Evolutionary conservation across 2,329 filamentous ascomycete genomes (phyloP).

Genomic region (Talaromyces sp.): DNA sequence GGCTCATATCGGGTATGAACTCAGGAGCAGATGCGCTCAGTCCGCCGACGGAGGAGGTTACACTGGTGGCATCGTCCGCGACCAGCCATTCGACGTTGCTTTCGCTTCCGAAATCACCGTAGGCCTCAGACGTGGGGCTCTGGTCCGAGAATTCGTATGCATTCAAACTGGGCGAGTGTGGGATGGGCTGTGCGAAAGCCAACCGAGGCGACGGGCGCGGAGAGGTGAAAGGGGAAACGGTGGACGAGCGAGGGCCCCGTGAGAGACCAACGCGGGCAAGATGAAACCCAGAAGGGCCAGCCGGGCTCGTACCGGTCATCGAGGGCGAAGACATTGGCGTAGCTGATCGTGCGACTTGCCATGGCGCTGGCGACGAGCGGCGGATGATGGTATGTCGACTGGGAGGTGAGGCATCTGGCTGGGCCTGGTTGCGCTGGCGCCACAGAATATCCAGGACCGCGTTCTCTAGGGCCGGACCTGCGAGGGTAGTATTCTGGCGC

Average conservation of each 20-base stretch:
- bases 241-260: conserved; percentile 68
- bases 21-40: conserved; percentile 73
- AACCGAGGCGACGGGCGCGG: conserved; percentile 88
- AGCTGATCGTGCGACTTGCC: conserved; percentile 68
- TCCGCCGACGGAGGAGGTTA: conserved; percentile 69
- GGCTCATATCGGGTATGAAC: conserved; percentile 85
- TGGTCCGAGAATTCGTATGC: conserved; percentile 91
- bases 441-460: conserved; percentile 80
- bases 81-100: conserved; percentile 91
- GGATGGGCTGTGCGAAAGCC: conserved; percentile 86
- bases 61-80: conserved; percentile 75
- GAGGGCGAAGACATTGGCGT: conserved; percentile 82
- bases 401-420: conserved; percentile 61
- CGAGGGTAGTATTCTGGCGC: conserved; percentile 66
- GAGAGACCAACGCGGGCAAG: conserved; percentile 67
- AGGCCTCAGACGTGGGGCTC: conserved; percentile 74
- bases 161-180: conserved; percentile 88
- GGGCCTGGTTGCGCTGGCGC: conserved; percentile 35
- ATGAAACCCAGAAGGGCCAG: conserved; percentile 73
- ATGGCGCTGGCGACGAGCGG: conserved; percentile 84
- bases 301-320: conserved; percentile 68
- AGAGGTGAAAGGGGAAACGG: conserved; percentile 85
- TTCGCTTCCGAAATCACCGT: conserved; percentile 85
- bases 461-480: conserved; percentile 73
- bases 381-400: conserved; percentile 84